A percentile compares a stretch with the other conserved stretches of the same genome.
Evolutionary conservation across 108 stramenopile genomes (phyloP).

Genomic region (Fragilariopsis cylindrus): DNA sequence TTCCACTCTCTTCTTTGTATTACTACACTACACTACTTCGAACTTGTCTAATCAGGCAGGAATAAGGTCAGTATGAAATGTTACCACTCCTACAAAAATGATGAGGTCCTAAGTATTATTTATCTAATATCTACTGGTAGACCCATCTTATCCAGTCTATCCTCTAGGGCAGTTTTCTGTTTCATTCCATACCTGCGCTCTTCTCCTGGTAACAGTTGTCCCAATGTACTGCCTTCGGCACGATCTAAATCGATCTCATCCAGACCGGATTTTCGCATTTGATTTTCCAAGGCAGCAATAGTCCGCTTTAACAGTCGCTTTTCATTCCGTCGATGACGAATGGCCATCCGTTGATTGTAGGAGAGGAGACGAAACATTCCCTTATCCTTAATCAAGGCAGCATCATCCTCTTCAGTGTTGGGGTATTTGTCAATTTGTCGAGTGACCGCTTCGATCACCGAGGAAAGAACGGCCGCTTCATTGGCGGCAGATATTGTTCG

Average conservation of each 20-base stretch:
- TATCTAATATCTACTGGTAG: constrained; percentile 82
- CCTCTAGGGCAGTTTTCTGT: constrained; percentile 83
- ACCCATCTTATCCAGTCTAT: constrained; percentile 86
- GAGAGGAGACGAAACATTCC: constrained; percentile 69
- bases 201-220: constrained; percentile 78
- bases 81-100: too few species aligned
- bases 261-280: constrained; percentile 73
- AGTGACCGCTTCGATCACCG: constrained; percentile 83
- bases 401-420: constrained; percentile 87
- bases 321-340: constrained; percentile 85
- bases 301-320: constrained; percentile 89
- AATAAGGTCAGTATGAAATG: too few species aligned
- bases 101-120: background rate
- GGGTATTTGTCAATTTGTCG: constrained; percentile 86
- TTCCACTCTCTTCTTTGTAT: too few species aligned
- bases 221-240: constrained; percentile 82
- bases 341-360: constrained; percentile 90
- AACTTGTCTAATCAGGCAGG: too few species aligned
- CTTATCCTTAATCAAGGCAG: constrained; percentile 85
- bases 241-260: constrained; percentile 58
- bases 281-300: constrained; percentile 86
- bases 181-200: constrained; percentile 60
- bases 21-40: too few species aligned
- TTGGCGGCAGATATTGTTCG: constrained; percentile 86
- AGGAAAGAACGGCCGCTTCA: constrained; percentile 87